These are phyloP conservation scores for Boechera divaricarpa DNA, from an alignment of 345 rosid genomes.

Conservation along the genomic window DNA sequence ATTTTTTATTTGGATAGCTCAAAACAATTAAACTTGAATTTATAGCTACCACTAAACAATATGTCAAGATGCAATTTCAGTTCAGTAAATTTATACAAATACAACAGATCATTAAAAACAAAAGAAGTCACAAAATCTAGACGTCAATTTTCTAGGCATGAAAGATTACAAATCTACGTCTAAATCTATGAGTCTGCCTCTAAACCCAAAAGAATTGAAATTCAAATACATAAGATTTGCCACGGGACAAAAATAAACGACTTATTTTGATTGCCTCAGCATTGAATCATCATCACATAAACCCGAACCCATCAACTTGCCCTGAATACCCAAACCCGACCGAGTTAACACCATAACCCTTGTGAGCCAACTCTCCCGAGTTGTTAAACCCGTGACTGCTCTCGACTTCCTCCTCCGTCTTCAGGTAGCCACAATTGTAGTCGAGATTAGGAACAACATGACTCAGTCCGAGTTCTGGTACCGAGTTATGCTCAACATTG, in stretches of 20 bases:
- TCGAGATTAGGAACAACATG: slow-evolving; percentile 47
- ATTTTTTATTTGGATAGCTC: not conserved
- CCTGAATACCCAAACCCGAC: slow-evolving; percentile 40
- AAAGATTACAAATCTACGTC: slow-evolving; percentile 19
- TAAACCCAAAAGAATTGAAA: slow-evolving; percentile 28
- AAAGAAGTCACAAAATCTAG: not conserved
- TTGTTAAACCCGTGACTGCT: slow-evolving; percentile 18
- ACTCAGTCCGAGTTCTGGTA: slow-evolving; percentile 42
- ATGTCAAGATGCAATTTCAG: not conserved
- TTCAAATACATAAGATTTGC: slow-evolving; percentile 26
- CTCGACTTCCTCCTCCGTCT: slow-evolving; percentile 43
- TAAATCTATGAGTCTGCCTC: slow-evolving; percentile 7
- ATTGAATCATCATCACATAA: slow-evolving; percentile 31
- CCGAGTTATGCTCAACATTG: slow-evolving; percentile 44
- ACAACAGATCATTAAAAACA: not conserved
- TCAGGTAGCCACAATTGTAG: slow-evolving; percentile 44
- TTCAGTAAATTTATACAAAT: not conserved
- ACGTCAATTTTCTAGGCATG: not conserved
- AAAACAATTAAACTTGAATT: not conserved
- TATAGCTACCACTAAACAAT: not conserved
- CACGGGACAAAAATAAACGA: slow-evolving; percentile 11
- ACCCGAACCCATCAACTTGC: slow-evolving; percentile 42
- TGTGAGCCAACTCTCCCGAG: slow-evolving; percentile 27
- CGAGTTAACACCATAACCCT: slow-evolving; percentile 35
- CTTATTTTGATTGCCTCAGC: slow-evolving; percentile 11